phyloP scores from a whole-genome alignment of 2,329 filamentous ascomycete genomes.

The Acrodontium crateriforme region DNA sequence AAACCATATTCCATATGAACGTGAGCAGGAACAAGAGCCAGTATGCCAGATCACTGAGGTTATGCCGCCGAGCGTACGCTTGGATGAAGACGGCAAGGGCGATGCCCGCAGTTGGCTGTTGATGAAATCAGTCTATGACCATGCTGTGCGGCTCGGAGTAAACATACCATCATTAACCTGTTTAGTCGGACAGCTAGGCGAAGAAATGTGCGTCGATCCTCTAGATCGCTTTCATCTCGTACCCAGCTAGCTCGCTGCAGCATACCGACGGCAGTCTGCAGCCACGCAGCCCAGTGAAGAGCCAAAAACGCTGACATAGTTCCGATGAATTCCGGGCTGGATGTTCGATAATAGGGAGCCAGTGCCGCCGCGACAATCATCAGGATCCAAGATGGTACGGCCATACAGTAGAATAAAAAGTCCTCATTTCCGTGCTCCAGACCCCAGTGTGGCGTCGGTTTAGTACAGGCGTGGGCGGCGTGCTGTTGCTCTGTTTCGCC shows the following conservation, averaged over 20 bases:
- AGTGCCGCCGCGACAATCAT: constrained; percentile 17
- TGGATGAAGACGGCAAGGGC: constrained; percentile 19
- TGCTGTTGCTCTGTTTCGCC: constrained; percentile 19
- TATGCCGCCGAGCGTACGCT: constrained; percentile 17
- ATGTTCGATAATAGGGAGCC: constrained; percentile 10
- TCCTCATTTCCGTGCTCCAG: constrained; percentile 13
- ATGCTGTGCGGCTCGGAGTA: neutral
- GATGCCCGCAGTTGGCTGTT: constrained; percentile 18
- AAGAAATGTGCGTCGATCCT: constrained; percentile 19
- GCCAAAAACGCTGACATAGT: constrained; percentile 13
- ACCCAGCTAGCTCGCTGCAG: constrained; percentile 21
- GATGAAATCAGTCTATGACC: neutral
- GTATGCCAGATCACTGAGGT: constrained; percentile 15
- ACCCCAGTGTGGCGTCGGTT: constrained; percentile 17
- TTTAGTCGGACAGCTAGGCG: constrained; percentile 20
- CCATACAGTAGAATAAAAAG: constrained; percentile 18
- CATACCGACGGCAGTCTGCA: constrained; percentile 21
- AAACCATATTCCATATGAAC: constrained; percentile 23
- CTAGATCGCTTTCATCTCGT: constrained; percentile 19
- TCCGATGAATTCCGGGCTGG: constrained; percentile 13
- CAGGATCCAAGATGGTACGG: constrained; percentile 15
- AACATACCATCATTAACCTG: constrained; percentile 18
- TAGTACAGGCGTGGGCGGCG: constrained; percentile 11
- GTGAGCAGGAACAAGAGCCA: constrained; percentile 23
- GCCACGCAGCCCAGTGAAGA: constrained; percentile 20